phyloP scores from a whole-genome alignment of 192 early-diverging fungal genomes.

The Coemansia reversa region DNA sequence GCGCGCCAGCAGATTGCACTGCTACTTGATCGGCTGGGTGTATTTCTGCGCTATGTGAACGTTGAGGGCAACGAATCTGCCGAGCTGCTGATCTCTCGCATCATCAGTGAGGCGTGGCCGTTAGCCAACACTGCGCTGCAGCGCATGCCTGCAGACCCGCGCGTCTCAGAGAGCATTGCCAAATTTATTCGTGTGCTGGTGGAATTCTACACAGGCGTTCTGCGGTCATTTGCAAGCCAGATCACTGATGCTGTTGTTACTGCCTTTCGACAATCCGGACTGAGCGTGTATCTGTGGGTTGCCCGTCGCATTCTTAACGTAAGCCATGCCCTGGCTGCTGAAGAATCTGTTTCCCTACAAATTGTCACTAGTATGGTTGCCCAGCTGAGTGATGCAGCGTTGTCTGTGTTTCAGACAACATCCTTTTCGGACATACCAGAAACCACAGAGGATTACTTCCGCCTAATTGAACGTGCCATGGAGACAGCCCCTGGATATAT shows the following conservation, averaged over 20 bases:
- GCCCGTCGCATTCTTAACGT: slow-evolving; percentile 63
- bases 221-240: slow-evolving; percentile 27
- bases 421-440: slow-evolving; percentile 47
- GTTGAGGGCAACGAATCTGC: slow-evolving; percentile 33
- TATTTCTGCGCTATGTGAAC: slow-evolving; percentile 45
- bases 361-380: slow-evolving; percentile 62
- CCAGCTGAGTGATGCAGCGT: slow-evolving; percentile 64
- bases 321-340: slow-evolving; percentile 58
- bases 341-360: slow-evolving; percentile 35
- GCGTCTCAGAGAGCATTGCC: slow-evolving; percentile 42
- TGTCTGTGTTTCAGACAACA: slow-evolving; percentile 57
- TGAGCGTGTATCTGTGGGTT: slow-evolving; percentile 81
- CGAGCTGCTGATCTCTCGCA: slow-evolving; percentile 24
- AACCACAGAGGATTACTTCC: slow-evolving; percentile 51
- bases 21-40: slow-evolving; percentile 49
- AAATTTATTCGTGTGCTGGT: slow-evolving; percentile 44
- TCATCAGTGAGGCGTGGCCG: slow-evolving; percentile 39
- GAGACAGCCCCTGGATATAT: slow-evolving; percentile 37
- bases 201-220: slow-evolving; percentile 28
- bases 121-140: slow-evolving; percentile 27
- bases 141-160: slow-evolving; percentile 21
- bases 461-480: slow-evolving; percentile 38
- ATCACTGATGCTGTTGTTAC: slow-evolving; percentile 57
- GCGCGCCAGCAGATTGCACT: slow-evolving; percentile 17
- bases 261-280: slow-evolving; percentile 66